Percentiles rank a stretch among this genome's conserved stretches.
These are phyloP conservation scores for Cryoendolithus antarcticus DNA, from an alignment of 2,329 filamentous ascomycete genomes.

Conservation along the genomic window DNA sequence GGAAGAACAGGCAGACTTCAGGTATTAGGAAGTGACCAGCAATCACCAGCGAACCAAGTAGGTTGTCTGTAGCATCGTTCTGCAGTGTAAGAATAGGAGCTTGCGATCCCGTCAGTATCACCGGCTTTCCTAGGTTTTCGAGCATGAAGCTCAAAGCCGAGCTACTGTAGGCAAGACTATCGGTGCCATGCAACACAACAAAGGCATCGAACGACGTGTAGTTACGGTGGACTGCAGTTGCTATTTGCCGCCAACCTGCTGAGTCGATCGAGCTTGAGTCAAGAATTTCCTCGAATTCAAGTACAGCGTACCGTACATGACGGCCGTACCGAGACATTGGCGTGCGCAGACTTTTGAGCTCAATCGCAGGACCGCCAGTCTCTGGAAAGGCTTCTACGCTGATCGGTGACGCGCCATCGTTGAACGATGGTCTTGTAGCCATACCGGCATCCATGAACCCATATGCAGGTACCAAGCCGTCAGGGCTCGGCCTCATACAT, in stretches of 20 bases:
- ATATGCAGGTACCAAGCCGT: slow-evolving; percentile 54
- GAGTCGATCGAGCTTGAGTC: slow-evolving; percentile 87
- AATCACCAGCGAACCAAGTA: slow-evolving; percentile 76
- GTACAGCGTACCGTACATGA: slow-evolving; percentile 69
- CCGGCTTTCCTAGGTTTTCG: slow-evolving; percentile 77
- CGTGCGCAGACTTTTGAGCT: slow-evolving; percentile 60
- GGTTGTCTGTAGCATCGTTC: slow-evolving; percentile 82
- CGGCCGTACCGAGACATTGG: slow-evolving; percentile 68
- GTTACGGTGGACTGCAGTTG: slow-evolving; percentile 65
- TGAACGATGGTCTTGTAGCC: slow-evolving; percentile 72
- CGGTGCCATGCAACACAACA: slow-evolving; percentile 80
- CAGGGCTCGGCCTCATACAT: slow-evolving; percentile 73
- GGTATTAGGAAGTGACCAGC: slow-evolving; percentile 88
- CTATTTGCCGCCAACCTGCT: slow-evolving; percentile 75
- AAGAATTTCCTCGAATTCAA: slow-evolving; percentile 73
- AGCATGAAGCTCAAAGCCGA: slow-evolving; percentile 91
- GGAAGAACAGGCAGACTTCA: slow-evolving; percentile 88
- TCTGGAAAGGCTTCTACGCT: slow-evolving; percentile 5
- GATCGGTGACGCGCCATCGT: slow-evolving; percentile 50
- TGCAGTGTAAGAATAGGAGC: slow-evolving; percentile 84
- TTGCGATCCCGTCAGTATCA: slow-evolving; percentile 60
- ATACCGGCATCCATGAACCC: slow-evolving; percentile 75
- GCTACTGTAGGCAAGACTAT: slow-evolving; percentile 76
- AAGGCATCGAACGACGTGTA: slow-evolving; percentile 85
- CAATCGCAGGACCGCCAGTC: slow-evolving; percentile 2